Base-by-base conservation (phyloP, 2,329 filamentous ascomycete genomes). In the Fusarium floridanum region DNA sequence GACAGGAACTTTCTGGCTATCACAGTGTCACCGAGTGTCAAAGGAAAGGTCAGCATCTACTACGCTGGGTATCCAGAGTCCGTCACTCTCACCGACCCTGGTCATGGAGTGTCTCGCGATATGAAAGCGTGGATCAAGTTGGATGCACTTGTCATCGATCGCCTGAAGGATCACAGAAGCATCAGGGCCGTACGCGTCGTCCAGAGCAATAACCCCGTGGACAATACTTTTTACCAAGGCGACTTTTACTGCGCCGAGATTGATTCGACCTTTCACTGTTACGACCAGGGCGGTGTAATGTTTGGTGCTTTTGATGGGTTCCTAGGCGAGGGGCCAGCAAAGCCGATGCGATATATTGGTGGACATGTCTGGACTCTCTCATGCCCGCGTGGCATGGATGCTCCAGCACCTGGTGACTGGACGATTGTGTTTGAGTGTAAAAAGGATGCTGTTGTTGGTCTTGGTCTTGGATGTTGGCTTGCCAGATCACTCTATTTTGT, bases 351-450 rank as follows among this genome's bases (percentile, higher is more conserved):
- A 34, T 64, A 71, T 55, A 29, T 74, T 1, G 71, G 71, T 5
- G 39, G 45, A 11, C 67, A 68, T 24, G 71, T 71, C 1, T 73
- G 71, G 71, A 60, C 59, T 3, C 71, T 73, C 10, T 41, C 67
- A 11, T 71, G 73, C 43, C 71, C 71, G 0, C 50, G 71, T 34
- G 71, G 71, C 14, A 74, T 73, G 71, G 71, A 73, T 41, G 71
- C 71, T 11, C 73, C 73, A n/a, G 71, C 71, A 0, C 71, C 71
- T 22, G 71, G 71, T 4, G 71, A 73, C 24, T 73, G 71, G 71
- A 73, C 71, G 6, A n/a, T 73, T 5, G 71, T 71, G 1, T 73
- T 73, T 4, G 55, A 10, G 6, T 9, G 71, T 11, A 45, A 64
- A 11, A 48, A 29, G 4, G 41, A 29, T 12, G n/a, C 2, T 24